These are phyloP conservation scores for Colletotrichum viniferum DNA, from an alignment of 2,329 filamentous ascomycete genomes.

Conservation along the genomic window DNA sequence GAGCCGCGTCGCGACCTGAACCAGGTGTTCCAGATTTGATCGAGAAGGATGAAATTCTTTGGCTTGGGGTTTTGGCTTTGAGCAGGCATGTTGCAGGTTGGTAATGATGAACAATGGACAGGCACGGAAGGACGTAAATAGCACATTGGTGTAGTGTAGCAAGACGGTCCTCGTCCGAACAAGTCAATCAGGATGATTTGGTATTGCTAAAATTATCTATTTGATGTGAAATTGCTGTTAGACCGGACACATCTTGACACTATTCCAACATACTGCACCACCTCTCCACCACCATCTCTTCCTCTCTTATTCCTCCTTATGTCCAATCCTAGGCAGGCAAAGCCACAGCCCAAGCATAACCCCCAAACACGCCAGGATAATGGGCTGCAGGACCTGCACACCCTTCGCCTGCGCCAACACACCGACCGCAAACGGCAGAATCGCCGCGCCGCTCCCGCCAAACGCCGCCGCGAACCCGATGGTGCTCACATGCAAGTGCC, in stretches of 20 bases:
- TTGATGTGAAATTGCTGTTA: background rate
- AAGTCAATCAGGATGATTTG: background rate
- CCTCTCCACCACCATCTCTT: background rate
- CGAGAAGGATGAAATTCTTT: background rate
- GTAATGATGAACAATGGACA: background rate
- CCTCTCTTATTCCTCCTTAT: slow-evolving; percentile 38
- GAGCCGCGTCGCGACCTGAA: background rate
- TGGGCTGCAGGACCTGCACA: slow-evolving; percentile 60
- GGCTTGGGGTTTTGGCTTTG: background rate
- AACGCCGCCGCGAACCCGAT: slow-evolving; percentile 82
- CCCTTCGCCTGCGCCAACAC: slow-evolving; percentile 65
- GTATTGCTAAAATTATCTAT: background rate
- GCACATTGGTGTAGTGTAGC: background rate
- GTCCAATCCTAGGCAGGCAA: slow-evolving; percentile 44
- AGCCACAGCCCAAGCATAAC: slow-evolving; percentile 51
- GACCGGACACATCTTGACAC: background rate
- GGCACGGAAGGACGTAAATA: background rate
- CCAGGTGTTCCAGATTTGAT: background rate
- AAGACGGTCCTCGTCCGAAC: background rate
- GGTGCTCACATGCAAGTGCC: slow-evolving; percentile 74
- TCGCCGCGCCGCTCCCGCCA: slow-evolving; percentile 73
- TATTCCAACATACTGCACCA: background rate
- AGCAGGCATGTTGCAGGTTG: background rate
- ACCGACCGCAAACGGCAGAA: slow-evolving; percentile 70
- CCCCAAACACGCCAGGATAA: slow-evolving; percentile 55